Evolutionary conservation across 1,284 basidiomycete species (phyloP).

Genomic region (Amylostereum chailletii): DNA sequence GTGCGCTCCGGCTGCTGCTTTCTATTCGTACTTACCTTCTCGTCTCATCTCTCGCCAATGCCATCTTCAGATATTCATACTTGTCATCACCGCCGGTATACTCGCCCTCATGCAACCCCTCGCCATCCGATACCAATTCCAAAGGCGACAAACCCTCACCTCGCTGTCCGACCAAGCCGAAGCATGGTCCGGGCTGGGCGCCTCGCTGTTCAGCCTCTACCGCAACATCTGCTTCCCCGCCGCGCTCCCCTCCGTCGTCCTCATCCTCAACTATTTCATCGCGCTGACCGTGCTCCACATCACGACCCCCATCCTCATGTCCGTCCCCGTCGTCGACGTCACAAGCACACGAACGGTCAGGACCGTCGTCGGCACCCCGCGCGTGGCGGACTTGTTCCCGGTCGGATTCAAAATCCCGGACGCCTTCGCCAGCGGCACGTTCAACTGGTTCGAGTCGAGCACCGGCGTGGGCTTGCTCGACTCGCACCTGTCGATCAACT

Average conservation of each 20-base stretch:
- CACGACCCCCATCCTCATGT: background rate
- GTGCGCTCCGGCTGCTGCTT: too few species aligned
- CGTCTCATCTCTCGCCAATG: background rate
- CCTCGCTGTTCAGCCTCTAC: constrained; percentile 9
- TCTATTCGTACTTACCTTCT: too few species aligned
- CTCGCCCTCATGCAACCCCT: background rate
- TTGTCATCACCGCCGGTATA: background rate
- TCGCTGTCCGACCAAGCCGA: constrained; percentile 11
- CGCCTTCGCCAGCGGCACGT: background rate
- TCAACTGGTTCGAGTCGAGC: background rate
- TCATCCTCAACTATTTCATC: background rate
- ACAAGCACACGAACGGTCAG: background rate
- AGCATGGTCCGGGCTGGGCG: constrained; percentile 14
- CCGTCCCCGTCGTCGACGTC: background rate
- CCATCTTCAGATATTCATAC: background rate
- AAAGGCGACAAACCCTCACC: constrained; percentile 9
- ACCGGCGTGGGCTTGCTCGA: background rate
- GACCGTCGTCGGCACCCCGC: background rate
- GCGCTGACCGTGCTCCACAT: background rate
- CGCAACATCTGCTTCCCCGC: background rate
- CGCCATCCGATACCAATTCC: background rate
- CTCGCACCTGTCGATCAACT: background rate
- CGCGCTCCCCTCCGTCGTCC: background rate
- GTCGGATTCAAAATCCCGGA: background rate
- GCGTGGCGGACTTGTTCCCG: background rate